These are phyloP conservation scores for Cystoderma amianthinum DNA, from an alignment of 768 basidiomycete genomes.

Conservation along the genomic window DNA sequence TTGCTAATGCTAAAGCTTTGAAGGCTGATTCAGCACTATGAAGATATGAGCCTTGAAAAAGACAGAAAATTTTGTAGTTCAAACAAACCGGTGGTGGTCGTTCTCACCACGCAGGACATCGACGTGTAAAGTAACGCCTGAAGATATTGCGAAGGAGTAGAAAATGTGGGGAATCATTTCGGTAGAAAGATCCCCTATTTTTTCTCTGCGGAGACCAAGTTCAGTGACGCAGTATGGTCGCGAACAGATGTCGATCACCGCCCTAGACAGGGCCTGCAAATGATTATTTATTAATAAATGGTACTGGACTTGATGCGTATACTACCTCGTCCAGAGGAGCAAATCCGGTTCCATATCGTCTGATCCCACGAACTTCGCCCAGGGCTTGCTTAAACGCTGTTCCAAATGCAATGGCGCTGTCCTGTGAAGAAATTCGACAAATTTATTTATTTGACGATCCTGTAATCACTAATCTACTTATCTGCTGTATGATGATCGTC, in stretches of 20 bases:
- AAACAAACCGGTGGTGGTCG: conserved; percentile 88
- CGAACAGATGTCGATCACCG: conserved; percentile 97
- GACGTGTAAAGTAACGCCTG: conserved; percentile 89
- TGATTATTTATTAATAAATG: conserved; percentile 3
- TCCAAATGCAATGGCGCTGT: conserved; percentile 81
- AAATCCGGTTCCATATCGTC: conserved; percentile 92
- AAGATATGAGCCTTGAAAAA: conserved; percentile 4
- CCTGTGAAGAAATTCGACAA: conserved; percentile 73
- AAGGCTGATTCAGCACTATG: conserved; percentile 92
- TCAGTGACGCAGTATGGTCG: conserved; percentile 94
- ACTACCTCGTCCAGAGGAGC: conserved; percentile 94
- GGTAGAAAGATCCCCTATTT: conserved; percentile 90
- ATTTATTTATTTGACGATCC: too few species aligned
- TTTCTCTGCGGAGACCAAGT: conserved; percentile 81
- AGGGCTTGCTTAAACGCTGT: conserved; percentile 92
- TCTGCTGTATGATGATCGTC: conserved; percentile 99
- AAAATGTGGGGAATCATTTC: conserved; percentile 99
- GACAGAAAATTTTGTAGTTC: not conserved
- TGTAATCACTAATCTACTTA: conserved; percentile 48
- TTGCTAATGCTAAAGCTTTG: conserved; percentile 94
- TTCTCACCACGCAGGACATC: conserved; percentile 94
- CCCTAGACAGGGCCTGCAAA: conserved; percentile 81
- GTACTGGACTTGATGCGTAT: conserved; percentile 1
- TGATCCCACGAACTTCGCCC: conserved; percentile 91
- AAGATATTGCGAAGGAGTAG: conserved; percentile 95